These are phyloP conservation scores for Bipolaris sorokiniana DNA, from an alignment of 2,329 filamentous ascomycete genomes.

Conservation along the genomic window DNA sequence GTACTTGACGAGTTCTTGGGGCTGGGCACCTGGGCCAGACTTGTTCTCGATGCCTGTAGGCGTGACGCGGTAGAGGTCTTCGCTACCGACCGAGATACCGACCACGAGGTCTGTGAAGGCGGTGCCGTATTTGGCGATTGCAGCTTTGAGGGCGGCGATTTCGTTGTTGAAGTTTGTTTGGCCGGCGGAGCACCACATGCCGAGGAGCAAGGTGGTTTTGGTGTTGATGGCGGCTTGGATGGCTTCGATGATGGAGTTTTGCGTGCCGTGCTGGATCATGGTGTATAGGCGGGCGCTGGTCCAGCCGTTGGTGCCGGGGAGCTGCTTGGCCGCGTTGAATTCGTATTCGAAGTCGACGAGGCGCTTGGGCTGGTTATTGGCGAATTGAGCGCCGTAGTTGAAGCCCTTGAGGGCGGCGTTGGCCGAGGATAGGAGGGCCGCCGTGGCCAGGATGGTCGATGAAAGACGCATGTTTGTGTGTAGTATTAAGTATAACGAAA, in stretches of 20 bases:
- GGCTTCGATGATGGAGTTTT: constrained; percentile 68
- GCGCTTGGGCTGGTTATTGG: constrained; percentile 64
- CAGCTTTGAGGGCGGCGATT: constrained; percentile 71
- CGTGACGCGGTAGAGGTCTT: constrained; percentile 71
- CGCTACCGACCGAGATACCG: constrained; percentile 84
- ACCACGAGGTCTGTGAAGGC: constrained; percentile 70
- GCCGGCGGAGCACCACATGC: constrained; percentile 80
- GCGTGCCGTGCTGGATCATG: constrained; percentile 72
- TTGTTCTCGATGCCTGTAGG: constrained; percentile 69
- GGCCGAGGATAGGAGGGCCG: constrained; percentile 50
- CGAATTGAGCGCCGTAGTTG: constrained; percentile 73
- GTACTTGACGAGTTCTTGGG: constrained; percentile 69
- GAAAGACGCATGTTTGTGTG: constrained; percentile 42
- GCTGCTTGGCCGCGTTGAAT: constrained; percentile 69
- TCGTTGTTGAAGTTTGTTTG: constrained; percentile 71
- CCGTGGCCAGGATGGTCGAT: constrained; percentile 45
- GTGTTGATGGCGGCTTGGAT: constrained; percentile 84
- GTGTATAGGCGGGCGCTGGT: constrained; percentile 77
- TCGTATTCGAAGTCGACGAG: constrained; percentile 72
- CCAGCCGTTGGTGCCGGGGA: constrained; percentile 65
- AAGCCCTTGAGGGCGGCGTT: constrained; percentile 61
- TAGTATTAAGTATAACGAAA: constrained; percentile 7
- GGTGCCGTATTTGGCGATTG: constrained; percentile 71
- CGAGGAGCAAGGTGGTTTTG: constrained; percentile 78
- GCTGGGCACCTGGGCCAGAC: constrained; percentile 67